phyloP scores from a whole-genome alignment of 1,284 basidiomycete genomes.

The Pseudozyma sp. region DNA sequence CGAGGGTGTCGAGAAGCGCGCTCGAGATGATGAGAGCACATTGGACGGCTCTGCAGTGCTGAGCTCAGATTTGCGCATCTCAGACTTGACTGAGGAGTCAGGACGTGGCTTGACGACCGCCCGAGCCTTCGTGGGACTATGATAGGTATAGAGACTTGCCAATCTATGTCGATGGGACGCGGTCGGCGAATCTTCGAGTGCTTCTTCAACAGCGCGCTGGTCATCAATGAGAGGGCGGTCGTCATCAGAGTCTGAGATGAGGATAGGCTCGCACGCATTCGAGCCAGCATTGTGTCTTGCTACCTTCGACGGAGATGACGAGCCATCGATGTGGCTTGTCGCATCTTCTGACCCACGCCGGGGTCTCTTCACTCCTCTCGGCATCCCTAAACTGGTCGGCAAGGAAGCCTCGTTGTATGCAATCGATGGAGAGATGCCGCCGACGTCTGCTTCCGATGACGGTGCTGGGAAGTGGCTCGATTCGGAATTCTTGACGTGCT shows the following conservation, averaged over 20 bases:
- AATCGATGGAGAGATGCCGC: neutral
- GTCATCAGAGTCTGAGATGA: constrained; percentile 30
- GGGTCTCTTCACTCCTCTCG: constrained; percentile 16
- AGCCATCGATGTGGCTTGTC: neutral
- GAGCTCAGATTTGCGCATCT: neutral
- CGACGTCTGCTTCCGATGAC: neutral
- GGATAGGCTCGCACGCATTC: constrained; percentile 10
- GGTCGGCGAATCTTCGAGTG: constrained; percentile 3
- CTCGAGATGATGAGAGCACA: constrained; percentile 2
- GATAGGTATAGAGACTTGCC: constrained; percentile 16
- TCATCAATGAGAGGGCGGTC: neutral
- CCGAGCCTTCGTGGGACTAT: constrained; percentile 13
- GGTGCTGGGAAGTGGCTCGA: neutral
- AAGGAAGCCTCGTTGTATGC: neutral
- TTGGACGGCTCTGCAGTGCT: neutral
- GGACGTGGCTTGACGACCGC: neutral
- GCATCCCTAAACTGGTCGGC: constrained; percentile 4
- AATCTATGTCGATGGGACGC: constrained; percentile 4
- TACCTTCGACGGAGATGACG: neutral
- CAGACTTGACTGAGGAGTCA: neutral
- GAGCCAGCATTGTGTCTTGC: neutral
- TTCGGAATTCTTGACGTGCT: neutral
- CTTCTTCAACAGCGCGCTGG: neutral
- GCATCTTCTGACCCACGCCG: neutral
- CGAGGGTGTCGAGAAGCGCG: neutral